phyloP scores from a whole-genome alignment of 495 filamentous ascomycete species.

The Bryoglossum gracile region DNA sequence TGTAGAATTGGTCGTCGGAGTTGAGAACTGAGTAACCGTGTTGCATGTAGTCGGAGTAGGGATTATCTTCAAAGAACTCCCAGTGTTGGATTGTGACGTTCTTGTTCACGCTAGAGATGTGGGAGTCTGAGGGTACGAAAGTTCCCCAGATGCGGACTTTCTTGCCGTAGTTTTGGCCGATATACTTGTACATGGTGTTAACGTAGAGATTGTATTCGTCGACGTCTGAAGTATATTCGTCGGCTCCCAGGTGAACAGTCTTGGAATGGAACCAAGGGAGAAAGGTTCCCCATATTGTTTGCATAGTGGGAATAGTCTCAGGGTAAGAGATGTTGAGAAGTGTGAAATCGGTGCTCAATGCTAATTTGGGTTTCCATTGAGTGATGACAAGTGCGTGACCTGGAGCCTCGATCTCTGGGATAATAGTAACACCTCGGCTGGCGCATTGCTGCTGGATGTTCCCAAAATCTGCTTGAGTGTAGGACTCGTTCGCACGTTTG shows the following conservation, averaged over 20 bases:
- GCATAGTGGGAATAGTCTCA: constrained; percentile 42
- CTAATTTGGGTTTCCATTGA: constrained; percentile 46
- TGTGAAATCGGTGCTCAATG: constrained; percentile 34
- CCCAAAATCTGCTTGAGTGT: constrained; percentile 37
- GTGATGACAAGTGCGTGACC: constrained; percentile 43
- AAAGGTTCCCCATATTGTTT: constrained; percentile 44
- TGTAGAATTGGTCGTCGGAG: constrained; percentile 44
- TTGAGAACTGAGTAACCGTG: constrained; percentile 46
- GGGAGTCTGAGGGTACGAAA: constrained; percentile 33
- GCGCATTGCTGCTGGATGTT: constrained; percentile 39
- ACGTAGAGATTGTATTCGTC: constrained; percentile 43
- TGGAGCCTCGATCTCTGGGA: constrained; percentile 48
- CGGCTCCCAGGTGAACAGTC: constrained; percentile 46
- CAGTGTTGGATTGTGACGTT: constrained; percentile 42
- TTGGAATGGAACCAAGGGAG: constrained; percentile 47
- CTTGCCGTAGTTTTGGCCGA: constrained; percentile 33
- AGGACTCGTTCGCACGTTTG: constrained; percentile 40
- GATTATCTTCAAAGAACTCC: constrained; percentile 41
- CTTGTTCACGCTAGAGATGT: constrained; percentile 36
- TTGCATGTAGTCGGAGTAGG: constrained; percentile 40
- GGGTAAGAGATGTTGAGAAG: constrained; percentile 46
- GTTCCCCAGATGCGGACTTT: constrained; percentile 47
- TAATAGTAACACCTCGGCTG: constrained; percentile 40
- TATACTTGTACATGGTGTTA: constrained; percentile 39
- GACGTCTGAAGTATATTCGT: constrained; percentile 38